A percentile compares a stretch with the other conserved stretches of the same genome.
These are phyloP conservation scores for Trichoderma afroharzianum DNA, from an alignment of 2,329 filamentous ascomycete species.

Conservation along the genomic window DNA sequence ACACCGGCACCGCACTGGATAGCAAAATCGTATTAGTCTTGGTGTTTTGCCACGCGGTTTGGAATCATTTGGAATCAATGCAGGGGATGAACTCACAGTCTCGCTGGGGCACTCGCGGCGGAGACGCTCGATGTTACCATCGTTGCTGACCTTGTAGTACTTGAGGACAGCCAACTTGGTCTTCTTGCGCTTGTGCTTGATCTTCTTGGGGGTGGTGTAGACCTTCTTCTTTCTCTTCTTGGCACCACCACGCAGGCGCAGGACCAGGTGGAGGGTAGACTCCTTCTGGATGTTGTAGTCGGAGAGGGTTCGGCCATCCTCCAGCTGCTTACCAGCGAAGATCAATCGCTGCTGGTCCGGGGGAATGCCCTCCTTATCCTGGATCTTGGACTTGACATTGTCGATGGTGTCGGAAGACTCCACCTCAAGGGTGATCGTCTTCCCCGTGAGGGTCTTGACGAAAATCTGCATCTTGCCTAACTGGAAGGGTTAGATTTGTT, in stretches of 20 bases:
- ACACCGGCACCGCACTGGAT: conserved; percentile 94
- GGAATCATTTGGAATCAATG: background rate
- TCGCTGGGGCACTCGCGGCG: conserved; percentile 94
- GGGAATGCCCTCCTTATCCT: conserved; percentile 99
- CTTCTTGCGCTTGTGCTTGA: conserved; percentile 99
- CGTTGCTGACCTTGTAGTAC: conserved; percentile 99
- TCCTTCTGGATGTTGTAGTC: conserved; percentile 99
- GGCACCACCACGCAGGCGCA: conserved; percentile 95
- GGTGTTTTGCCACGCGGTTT: background rate
- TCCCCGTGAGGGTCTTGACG: conserved; percentile 90
- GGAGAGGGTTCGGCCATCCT: conserved; percentile 96
- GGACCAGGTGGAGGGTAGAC: conserved; percentile 95
- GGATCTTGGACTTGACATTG: conserved; percentile 99
- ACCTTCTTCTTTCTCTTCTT: conserved; percentile 99
- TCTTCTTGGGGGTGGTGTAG: conserved; percentile 99
- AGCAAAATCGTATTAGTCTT: background rate
- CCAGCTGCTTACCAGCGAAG: conserved; percentile 99
- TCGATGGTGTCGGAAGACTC: conserved; percentile 99
- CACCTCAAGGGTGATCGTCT: conserved; percentile 99
- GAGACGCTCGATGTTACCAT: conserved; percentile 99
- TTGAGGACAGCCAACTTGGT: conserved; percentile 99
- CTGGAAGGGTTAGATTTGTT: conserved; percentile 40
- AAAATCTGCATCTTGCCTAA: conserved; percentile 73
- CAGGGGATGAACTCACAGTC: conserved; percentile 59
- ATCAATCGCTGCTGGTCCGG: conserved; percentile 99